A percentile compares a stretch with the other conserved stretches of the same genome.
These are phyloP conservation scores for Saussurea involucrata DNA, from an alignment of 129 eudicot genomes.

Conservation along the genomic window DNA sequence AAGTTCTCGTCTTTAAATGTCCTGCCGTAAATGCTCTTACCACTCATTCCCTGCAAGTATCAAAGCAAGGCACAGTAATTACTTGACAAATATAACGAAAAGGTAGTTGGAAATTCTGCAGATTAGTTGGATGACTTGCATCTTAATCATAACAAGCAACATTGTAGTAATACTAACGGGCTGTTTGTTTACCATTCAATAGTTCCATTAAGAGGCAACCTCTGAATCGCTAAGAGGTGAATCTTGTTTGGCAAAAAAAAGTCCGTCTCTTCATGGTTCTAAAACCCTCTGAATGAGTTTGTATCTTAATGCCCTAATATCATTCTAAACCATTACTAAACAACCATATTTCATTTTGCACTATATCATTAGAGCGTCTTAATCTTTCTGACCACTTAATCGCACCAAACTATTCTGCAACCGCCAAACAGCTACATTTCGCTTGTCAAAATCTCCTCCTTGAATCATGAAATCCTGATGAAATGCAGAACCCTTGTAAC, in stretches of 20 bases:
- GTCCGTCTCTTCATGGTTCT: no score
- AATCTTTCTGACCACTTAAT: no score
- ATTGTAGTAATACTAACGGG: neutral
- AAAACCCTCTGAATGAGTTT: no score
- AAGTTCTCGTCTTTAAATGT: slow-evolving; percentile 96
- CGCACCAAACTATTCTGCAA: no score
- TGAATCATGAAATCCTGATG: slow-evolving; percentile 99
- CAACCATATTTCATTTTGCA: no score
- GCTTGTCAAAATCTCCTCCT: slow-evolving; percentile 94
- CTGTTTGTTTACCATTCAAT: no score
- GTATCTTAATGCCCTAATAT: no score
- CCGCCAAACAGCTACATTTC: slow-evolving; percentile 87
- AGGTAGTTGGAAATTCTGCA: neutral
- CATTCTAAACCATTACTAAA: no score
- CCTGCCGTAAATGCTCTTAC: slow-evolving; percentile 92
- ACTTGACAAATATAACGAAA: neutral
- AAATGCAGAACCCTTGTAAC: slow-evolving; percentile 80
- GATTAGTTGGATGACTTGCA: neutral
- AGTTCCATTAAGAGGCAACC: no score
- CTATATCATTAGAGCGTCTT: no score
- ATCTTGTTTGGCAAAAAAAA: no score
- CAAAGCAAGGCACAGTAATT: neutral
- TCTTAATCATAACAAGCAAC: neutral
- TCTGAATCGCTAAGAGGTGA: no score
- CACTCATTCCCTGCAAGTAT: slow-evolving; percentile 85